phyloP scores from a whole-genome alignment of 352 stramenopile genomes.

The Phytopythium aichiense region DNA sequence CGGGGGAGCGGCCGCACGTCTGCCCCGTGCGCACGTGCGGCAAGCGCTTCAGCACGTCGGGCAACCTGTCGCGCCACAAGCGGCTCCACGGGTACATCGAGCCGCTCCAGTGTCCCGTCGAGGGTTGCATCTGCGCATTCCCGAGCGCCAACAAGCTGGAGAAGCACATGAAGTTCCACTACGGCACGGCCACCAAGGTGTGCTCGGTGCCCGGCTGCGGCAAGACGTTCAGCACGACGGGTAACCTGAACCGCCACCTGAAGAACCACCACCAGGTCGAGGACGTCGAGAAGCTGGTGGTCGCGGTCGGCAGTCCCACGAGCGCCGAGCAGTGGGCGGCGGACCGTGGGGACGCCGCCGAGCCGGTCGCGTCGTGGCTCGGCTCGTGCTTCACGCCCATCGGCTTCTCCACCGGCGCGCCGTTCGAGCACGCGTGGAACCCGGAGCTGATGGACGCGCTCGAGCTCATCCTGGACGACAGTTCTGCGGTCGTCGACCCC shows the following conservation, averaged over 20 bases:
- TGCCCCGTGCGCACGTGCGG: slow-evolving; percentile 22
- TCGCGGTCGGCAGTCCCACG: slow-evolving; percentile 18
- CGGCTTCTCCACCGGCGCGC: slow-evolving; percentile 1
- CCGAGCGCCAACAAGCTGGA: slow-evolving; percentile 19
- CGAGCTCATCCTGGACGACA: slow-evolving; percentile 26
- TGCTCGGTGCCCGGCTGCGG: slow-evolving; percentile 19
- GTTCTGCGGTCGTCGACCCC: slow-evolving; percentile 8
- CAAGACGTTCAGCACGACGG: slow-evolving; percentile 32
- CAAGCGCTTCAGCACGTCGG: slow-evolving; percentile 43
- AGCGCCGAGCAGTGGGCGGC: slow-evolving; percentile 18
- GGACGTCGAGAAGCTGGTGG: slow-evolving; percentile 5
- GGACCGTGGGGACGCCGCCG: slow-evolving; percentile 8
- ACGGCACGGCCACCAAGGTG: slow-evolving; percentile 16
- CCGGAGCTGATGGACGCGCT: slow-evolving; percentile 35
- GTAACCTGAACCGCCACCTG: slow-evolving; percentile 32
- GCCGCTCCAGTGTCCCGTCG: slow-evolving; percentile 14
- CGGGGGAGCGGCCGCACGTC: slow-evolving; percentile 25
- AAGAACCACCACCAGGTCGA: slow-evolving; percentile 16
- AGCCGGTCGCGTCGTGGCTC: slow-evolving; percentile 12
- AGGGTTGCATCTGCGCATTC: slow-evolving; percentile 17
- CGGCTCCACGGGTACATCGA: slow-evolving; percentile 25
- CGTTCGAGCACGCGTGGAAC: slow-evolving; percentile 17
- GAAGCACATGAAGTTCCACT: slow-evolving; percentile 36
- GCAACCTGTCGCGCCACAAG: slow-evolving; percentile 37
- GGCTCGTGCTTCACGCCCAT: slow-evolving; percentile 13